phyloP scores from a whole-genome alignment of 2,329 filamentous ascomycete species.

The Cryoendolithus antarcticus region DNA sequence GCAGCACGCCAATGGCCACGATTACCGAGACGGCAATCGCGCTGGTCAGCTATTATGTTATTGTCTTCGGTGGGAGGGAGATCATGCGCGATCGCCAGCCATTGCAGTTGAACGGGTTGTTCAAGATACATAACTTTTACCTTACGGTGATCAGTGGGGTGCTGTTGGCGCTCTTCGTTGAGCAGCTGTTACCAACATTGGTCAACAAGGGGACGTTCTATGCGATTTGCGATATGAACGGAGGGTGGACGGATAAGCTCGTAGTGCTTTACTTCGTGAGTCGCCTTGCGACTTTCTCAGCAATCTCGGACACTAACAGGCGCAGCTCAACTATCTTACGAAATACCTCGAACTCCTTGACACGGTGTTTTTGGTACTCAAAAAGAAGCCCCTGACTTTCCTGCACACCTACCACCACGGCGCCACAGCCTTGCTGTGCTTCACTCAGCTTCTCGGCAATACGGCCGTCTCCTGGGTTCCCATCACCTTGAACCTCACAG shows the following conservation, averaged over 20 bases:
- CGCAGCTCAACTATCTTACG: conserved; percentile 90
- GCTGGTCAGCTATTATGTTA: conserved; percentile 76
- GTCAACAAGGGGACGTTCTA: conserved; percentile 74
- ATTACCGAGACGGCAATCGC: conserved; percentile 69
- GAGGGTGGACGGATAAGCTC: conserved; percentile 87
- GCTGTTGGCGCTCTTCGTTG: conserved; percentile 73
- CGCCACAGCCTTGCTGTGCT: conserved; percentile 56
- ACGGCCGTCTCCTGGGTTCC: conserved; percentile 92
- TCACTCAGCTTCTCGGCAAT: conserved; percentile 46
- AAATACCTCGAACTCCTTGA: conserved; percentile 95
- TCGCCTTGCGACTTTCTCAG: conserved; percentile 15
- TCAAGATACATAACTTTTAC: conserved; percentile 95
- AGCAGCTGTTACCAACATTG: conserved; percentile 79
- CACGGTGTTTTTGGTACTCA: conserved; percentile 92
- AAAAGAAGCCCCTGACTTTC: conserved; percentile 99
- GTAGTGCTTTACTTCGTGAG: conserved; percentile 94
- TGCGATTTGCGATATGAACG: conserved; percentile 67
- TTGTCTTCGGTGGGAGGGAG: conserved; percentile 88
- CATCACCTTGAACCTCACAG: conserved; percentile 81
- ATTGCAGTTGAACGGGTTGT: conserved; percentile 76
- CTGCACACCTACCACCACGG: conserved; percentile 98
- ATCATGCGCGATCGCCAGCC: conserved; percentile 78
- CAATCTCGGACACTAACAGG: no score
- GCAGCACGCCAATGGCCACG: conserved; percentile 80
- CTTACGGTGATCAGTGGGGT: conserved; percentile 73